Evolutionary conservation across 2,329 filamentous ascomycete genomes (phyloP), one percentile per base, ranked within the genome.

Genomic region (Ophiobolus disseminans): DNA sequence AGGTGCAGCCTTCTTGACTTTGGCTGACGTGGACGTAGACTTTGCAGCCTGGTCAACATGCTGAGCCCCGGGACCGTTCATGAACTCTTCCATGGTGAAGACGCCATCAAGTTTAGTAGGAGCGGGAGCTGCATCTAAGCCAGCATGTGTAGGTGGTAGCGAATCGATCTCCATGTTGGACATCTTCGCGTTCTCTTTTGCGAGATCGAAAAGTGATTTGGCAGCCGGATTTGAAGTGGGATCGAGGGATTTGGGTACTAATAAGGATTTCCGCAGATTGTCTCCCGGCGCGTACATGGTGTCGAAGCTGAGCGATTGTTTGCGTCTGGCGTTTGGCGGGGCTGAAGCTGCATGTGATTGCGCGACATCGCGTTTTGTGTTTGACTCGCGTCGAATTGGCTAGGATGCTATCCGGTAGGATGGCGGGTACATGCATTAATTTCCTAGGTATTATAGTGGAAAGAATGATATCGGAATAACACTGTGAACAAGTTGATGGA

Each of bases 181-280:
- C 11, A 23, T 38, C 11, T 36, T 22, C 35, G 39, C 43, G n/a
- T n/a, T n/a, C n/a, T 28, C 47, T 32, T 11, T 26, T 34, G 19
- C 17, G n/a, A n/a, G n/a, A n/a, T n/a, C n/a, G n/a, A n/a, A n/a
- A 16, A 8, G 19, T 20, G 16, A 40, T 28, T 19, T 34, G 10
- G 34, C 26, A 42, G 16, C 10, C 20, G 28, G 47, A 37, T 22
- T 55, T 48, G 47, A 50, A 46, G 46, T 35, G n/a, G 17, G n/a
- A 21, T 21, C 9, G 8, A 60, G 70, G 76, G 32, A 74, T 68
- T 49, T 17, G 23, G 14, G 6, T 26, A 14, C 25, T 21, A 26
- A 31, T 14, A 17, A 11, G 5, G 2, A 11, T 26, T 19, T 26
- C 21, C 16, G 50, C 21, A 68, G 50, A 31, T 65, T 63, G 6